Conservation (phyloP, 2,329 filamentous ascomycete genomes). For the Penicillium capsulatum region DNA sequence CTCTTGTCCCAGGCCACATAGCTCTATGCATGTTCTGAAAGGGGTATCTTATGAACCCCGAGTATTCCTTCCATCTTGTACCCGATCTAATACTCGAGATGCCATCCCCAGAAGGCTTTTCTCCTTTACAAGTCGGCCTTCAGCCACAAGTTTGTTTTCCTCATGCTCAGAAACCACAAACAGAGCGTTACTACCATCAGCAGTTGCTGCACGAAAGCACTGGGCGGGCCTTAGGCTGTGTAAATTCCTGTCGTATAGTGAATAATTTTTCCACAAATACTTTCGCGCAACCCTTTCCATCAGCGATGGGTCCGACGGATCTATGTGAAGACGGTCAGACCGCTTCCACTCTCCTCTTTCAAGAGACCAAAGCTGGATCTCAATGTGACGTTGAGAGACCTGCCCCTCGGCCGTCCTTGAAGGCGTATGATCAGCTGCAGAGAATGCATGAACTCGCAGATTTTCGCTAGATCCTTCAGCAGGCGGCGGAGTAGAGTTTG, state of each 20-base stretch:
- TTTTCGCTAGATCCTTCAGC: too few species aligned
- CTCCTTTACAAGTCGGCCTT: background rate
- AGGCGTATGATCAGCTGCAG: background rate
- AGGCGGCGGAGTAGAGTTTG: background rate
- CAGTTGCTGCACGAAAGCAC: constrained; percentile 4
- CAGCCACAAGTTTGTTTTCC: background rate
- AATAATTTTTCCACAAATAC: constrained; percentile 5
- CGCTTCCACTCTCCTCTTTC: constrained; percentile 11
- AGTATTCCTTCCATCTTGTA: background rate
- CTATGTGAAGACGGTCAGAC: constrained; percentile 1
- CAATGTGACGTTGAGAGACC: background rate
- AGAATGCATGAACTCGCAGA: background rate
- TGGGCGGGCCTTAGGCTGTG: constrained; percentile 2
- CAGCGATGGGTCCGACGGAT: constrained; percentile 4
- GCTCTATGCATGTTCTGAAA: too few species aligned
- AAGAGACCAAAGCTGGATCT: constrained; percentile 12
- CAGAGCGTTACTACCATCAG: background rate
- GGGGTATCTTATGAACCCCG: too few species aligned
- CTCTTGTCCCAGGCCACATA: too few species aligned
- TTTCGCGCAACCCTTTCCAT: constrained; percentile 4
- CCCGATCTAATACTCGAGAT: background rate
- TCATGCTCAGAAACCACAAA: background rate
- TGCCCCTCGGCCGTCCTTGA: background rate
- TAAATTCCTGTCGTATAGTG: constrained; percentile 4
- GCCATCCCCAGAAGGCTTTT: background rate